Conservation (phyloP, 306 rosid species). For the Rubus parviflorus region DNA sequence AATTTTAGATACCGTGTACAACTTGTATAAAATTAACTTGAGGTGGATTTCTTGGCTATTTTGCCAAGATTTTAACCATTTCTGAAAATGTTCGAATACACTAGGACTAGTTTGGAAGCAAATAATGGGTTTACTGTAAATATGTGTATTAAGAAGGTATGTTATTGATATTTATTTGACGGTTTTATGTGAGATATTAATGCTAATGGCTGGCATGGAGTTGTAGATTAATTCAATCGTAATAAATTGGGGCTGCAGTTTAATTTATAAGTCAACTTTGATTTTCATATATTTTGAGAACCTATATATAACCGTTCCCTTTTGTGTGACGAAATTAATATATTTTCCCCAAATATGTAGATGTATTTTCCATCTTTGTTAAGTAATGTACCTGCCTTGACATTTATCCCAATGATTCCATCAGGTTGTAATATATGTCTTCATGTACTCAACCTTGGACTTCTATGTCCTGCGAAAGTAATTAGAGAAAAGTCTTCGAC, state of each 20-base stretch:
- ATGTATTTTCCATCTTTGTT: background rate
- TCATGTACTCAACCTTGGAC: too few relatives aligned
- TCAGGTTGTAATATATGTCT: too few relatives aligned
- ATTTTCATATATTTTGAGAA: background rate
- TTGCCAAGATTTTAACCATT: slow-evolving; percentile 9
- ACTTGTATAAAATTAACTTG: background rate
- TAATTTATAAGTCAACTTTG: background rate
- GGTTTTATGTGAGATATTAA: background rate
- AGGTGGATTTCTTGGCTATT: slow-evolving; percentile 8
- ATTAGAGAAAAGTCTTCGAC: too few relatives aligned
- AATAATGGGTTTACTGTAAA: background rate
- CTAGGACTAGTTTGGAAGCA: background rate
- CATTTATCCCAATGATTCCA: too few relatives aligned
- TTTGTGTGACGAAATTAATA: background rate
- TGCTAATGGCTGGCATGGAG: background rate
- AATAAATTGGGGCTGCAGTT: background rate
- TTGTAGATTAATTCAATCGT: background rate
- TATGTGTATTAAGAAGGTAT: background rate
- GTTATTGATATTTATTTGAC: background rate
- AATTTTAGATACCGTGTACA: background rate
- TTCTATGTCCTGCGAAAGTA: too few relatives aligned
- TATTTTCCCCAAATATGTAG: background rate
- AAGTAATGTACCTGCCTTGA: background rate
- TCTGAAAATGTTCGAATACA: background rate
- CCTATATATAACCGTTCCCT: background rate